Evolutionary conservation across 2,329 filamentous ascomycete genomes (phyloP).

Genomic region (Graphilbum sp.): DNA sequence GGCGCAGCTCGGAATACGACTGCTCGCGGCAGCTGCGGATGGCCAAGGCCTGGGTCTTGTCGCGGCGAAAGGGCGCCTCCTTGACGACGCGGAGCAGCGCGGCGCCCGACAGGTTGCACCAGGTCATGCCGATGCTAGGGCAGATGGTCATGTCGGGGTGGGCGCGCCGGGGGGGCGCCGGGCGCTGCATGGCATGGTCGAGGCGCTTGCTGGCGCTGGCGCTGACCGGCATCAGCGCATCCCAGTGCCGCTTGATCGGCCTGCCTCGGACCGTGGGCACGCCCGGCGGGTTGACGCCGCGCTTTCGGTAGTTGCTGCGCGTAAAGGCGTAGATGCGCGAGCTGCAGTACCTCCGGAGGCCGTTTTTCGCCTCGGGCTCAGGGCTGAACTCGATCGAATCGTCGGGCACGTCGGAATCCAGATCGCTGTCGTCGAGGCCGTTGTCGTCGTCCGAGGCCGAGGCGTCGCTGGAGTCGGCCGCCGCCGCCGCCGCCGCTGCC

Average conservation of each 20-base stretch:
- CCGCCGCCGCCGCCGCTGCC: too few species aligned
- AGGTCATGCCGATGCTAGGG: constrained; percentile 4
- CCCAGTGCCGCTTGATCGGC: background rate
- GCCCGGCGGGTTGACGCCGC: background rate
- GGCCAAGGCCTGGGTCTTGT: background rate
- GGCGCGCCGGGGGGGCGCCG: background rate
- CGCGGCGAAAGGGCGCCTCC: constrained; percentile 1
- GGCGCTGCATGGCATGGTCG: background rate
- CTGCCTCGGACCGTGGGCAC: background rate
- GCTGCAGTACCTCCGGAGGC: too few species aligned
- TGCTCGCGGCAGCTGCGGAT: background rate
- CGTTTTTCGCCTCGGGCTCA: too few species aligned
- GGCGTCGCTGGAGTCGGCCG: too few species aligned
- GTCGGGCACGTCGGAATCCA: too few species aligned
- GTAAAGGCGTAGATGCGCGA: too few species aligned
- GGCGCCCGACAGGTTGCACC: background rate
- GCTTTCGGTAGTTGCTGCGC: too few species aligned
- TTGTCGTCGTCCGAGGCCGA: too few species aligned
- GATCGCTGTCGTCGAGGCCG: too few species aligned
- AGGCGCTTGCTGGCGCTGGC: background rate
- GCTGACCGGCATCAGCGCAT: background rate
- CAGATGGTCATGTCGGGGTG: constrained; percentile 5
- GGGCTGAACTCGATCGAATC: too few species aligned
- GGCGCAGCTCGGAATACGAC: constrained; percentile 1
- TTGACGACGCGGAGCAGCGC: background rate